Evolutionary conservation across 208 protist genomes (phyloP), one percentile per base, ranked within the genome.

Genomic region (Trypanosoma theileri): DNA sequence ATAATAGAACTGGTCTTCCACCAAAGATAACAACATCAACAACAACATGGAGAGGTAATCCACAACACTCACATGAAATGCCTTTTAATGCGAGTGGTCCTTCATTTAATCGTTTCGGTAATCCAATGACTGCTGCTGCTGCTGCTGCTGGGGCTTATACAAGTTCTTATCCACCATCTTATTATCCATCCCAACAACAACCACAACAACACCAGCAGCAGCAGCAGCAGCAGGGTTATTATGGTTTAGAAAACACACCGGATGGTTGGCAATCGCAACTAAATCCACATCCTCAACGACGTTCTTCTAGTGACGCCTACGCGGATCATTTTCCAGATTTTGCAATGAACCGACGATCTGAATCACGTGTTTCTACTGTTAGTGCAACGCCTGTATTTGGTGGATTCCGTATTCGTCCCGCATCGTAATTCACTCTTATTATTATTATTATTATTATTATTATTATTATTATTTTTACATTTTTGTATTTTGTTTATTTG

Each of bases 361-460:
- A 59, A n/a, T 66, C 69, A 16, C 48, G 51, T 12, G 57, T 50
- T 26, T 73, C 51, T 21, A 7, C 22, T 28, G 13, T 73, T 11
- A 73, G 57, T 57, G 44, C 69, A 14, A 13, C 59, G 1, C 59
- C 69, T 54, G 59, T 73, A 11, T 67, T 73, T 63, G 69, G 69
- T 40, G 69, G 69, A 26, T 73, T 73, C 31, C 69, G 59, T 35
- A 59, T 73, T 60, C 69, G 69, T 17, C 45, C 57, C 3, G 46
- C 54, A 17, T 42, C 42, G n/a, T 62, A 17, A 69, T 44, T 42
- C 55, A 3, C 44, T 58, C 10, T 44, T 52, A 50, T 71, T 46
- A 16, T 57, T 64, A 13, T 48, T 35, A 14, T 53, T 59, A 26
- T 26, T 45, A 26, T 8, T 45, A 44, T 26, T 50, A 28, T n/a